Percentiles rank a stretch among this genome's conserved stretches.
Evolutionary conservation across 345 rosid species (phyloP).

Genomic region (Citrus sp.): DNA sequence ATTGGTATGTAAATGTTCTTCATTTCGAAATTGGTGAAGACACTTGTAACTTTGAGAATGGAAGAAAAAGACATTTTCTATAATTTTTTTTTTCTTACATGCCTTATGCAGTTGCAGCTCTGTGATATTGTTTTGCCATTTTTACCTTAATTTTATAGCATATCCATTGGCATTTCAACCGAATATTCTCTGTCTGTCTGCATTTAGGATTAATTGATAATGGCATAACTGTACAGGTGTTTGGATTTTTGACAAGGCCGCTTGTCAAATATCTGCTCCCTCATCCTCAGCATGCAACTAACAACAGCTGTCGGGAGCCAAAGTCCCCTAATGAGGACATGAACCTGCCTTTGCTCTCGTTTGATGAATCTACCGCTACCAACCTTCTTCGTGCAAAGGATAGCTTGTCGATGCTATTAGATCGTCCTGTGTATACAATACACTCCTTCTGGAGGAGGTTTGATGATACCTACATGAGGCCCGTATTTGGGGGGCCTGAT

Average conservation of each 20-base stretch:
- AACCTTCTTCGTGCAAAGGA: slow-evolving; percentile 69
- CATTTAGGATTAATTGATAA: background rate
- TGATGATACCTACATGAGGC: slow-evolving; percentile 83
- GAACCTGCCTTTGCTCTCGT: slow-evolving; percentile 61
- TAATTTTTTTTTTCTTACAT: background rate
- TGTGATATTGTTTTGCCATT: background rate
- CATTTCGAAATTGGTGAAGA: background rate
- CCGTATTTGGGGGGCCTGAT: slow-evolving; percentile 73
- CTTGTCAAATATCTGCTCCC: slow-evolving; percentile 60
- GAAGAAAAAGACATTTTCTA: background rate
- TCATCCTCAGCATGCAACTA: slow-evolving; percentile 31
- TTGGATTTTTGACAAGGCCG: slow-evolving; percentile 85
- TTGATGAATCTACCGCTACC: slow-evolving; percentile 62
- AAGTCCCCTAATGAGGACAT: slow-evolving; percentile 51
- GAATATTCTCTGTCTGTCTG: background rate
- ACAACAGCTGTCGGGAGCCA: slow-evolving; percentile 20
- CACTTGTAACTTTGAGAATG: background rate
- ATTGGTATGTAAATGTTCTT: slow-evolving; percentile 35
- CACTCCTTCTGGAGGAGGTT: slow-evolving; percentile 89
- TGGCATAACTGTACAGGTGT: slow-evolving; percentile 47
- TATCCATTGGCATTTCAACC: background rate
- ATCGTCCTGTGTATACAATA: slow-evolving; percentile 72
- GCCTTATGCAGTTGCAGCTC: background rate
- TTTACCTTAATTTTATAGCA: background rate
- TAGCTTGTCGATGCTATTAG: slow-evolving; percentile 67